Evolutionary conservation across 306 rosid species (phyloP).

Genomic region (Vigna radiata): DNA sequence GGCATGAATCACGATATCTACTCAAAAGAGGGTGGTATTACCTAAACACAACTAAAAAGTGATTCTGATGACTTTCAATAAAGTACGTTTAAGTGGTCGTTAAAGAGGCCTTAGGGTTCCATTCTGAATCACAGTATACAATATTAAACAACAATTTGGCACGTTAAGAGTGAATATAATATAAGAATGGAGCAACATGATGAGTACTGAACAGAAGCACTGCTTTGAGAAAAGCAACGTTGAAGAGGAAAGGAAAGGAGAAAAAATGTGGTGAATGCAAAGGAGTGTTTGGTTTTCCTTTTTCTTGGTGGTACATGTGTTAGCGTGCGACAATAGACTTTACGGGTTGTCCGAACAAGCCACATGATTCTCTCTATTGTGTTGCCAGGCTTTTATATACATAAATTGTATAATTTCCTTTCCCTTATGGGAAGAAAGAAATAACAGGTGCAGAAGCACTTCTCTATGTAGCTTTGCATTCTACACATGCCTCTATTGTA

Average conservation of each 20-base stretch:
- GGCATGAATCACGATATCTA: constrained; percentile 40
- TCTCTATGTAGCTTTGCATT: no score
- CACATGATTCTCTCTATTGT: constrained; percentile 37
- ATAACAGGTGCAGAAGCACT: neutral
- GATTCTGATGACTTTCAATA: constrained; percentile 21
- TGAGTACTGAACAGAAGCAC: constrained; percentile 29
- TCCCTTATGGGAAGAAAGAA: constrained; percentile 8
- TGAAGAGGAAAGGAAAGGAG: constrained; percentile 4
- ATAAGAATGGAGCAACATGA: constrained; percentile 27
- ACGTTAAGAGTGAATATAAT: constrained; percentile 19
- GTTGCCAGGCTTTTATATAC: constrained; percentile 11
- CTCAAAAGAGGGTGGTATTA: constrained; percentile 15
- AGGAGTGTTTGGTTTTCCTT: constrained; percentile 1
- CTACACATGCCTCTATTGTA: no score
- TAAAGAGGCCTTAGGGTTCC: constrained; percentile 43
- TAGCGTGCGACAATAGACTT: constrained; percentile 34
- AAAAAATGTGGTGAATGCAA: constrained; percentile 23
- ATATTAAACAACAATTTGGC: neutral
- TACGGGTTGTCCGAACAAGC: constrained; percentile 37
- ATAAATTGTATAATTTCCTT: neutral
- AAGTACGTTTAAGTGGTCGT: constrained; percentile 48
- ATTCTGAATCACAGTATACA: neutral
- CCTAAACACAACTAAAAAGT: constrained; percentile 25
- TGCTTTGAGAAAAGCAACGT: constrained; percentile 38
- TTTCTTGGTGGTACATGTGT: neutral